A percentile compares a stretch with the other conserved stretches of the same genome.
Conservation (phyloP, 257 asterid species). For the Solanum rostratum region DNA sequence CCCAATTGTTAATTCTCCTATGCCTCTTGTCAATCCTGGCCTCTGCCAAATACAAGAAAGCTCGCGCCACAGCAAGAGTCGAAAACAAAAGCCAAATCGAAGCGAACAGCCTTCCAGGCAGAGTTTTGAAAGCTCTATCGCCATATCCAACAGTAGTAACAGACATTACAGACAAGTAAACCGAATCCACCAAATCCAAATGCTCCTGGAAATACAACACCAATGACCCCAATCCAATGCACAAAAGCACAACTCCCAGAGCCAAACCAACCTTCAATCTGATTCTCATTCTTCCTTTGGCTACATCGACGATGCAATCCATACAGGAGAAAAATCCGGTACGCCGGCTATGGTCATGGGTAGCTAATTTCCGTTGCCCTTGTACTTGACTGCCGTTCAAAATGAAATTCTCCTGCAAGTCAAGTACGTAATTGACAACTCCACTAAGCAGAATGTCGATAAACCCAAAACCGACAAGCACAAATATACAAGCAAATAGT, state of each 20-base stretch:
- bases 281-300: constrained; percentile 85
- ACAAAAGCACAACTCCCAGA: constrained; percentile 57
- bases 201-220: constrained; percentile 52
- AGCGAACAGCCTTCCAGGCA: constrained; percentile 62
- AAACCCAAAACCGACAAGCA: constrained; percentile 76
- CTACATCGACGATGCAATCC: constrained; percentile 47
- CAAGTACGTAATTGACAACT: constrained; percentile 71
- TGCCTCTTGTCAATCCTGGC: constrained; percentile 71
- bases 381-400: constrained; percentile 29
- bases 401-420: constrained; percentile 63
- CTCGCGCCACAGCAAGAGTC: constrained; percentile 75
- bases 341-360: neutral
- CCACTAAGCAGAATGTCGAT: constrained; percentile 60
- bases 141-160: constrained; percentile 88
- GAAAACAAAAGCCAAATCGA: constrained; percentile 76
- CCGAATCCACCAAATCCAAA: constrained; percentile 50
- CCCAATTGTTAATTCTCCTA: constrained; percentile 69
- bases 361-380: neutral
- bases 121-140: constrained; percentile 55
- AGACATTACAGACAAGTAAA: constrained; percentile 73
- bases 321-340: neutral
- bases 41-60: constrained; percentile 84
- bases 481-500: constrained; percentile 53
- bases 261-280: constrained; percentile 70
- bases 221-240: constrained; percentile 54